Conservation (phyloP, 129 eudicot species). For the Flaveria ramosissima region DNA sequence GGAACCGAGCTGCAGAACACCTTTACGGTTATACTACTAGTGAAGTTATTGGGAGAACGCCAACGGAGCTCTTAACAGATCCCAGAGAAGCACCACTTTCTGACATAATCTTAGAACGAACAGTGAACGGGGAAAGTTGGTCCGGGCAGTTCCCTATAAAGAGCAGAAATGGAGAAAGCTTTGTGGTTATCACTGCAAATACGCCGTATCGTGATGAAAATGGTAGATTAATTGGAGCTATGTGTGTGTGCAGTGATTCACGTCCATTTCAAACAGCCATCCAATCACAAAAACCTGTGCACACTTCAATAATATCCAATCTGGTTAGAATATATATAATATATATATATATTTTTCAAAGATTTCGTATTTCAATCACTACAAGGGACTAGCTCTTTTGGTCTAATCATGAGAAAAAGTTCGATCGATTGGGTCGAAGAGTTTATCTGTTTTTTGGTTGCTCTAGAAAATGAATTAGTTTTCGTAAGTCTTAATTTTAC, state of each 20-base stretch:
- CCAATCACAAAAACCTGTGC: conserved; percentile 32
- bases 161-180: conserved; percentile 52
- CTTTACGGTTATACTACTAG: conserved; percentile 68
- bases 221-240: conserved; percentile 53
- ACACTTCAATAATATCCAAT: too few species aligned
- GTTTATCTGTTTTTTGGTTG: too few species aligned
- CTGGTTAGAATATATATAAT: too few species aligned
- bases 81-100: conserved; percentile 35
- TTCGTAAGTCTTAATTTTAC: too few species aligned
- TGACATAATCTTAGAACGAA: conserved; percentile 39
- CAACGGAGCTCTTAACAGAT: conserved; percentile 44
- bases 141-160: conserved; percentile 69
- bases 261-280: not conserved
- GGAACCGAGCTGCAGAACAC: conserved; percentile 66
- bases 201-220: conserved; percentile 62
- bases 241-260: conserved; percentile 57
- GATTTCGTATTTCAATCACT: too few species aligned
- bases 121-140: conserved; percentile 61
- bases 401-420: too few species aligned
- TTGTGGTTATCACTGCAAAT: conserved; percentile 45
- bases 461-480: too few species aligned
- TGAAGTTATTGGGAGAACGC: conserved; percentile 63
- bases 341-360: too few species aligned
- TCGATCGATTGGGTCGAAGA: too few species aligned
- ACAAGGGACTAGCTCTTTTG: too few species aligned